A percentile compares a stretch with the other conserved stretches of the same genome.
These are phyloP conservation scores for Geotrichum candidum DNA, from an alignment of 1,139 yeast species.

Conservation along the genomic window DNA sequence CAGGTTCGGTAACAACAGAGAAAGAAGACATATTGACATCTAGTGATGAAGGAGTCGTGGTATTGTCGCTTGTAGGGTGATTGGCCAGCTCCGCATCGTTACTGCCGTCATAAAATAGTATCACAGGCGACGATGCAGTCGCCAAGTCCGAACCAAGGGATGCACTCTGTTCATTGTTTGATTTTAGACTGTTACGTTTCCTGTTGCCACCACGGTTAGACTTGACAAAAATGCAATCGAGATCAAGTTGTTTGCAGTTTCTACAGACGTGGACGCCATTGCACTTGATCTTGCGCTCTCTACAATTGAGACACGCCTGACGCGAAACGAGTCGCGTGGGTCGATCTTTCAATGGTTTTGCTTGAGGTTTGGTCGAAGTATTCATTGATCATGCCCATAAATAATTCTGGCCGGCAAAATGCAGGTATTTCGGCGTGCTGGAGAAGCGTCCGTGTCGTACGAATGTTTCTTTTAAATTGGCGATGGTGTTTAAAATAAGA, in stretches of 20 bases:
- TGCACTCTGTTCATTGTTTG: neutral
- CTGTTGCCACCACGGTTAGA: constrained; percentile 50
- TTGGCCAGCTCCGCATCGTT: neutral
- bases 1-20: too few relatives aligned
- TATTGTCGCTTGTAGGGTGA: neutral
- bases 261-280: constrained; percentile 50
- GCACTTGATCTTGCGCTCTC: constrained; percentile 59
- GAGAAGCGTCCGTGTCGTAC: neutral
- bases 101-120: neutral
- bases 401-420: neutral
- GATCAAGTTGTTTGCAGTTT: constrained; percentile 46
- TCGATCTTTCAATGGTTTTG: constrained; percentile 6
- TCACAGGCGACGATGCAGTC: neutral
- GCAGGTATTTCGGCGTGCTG: neutral
- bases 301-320: constrained; percentile 55
- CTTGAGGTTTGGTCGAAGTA: neutral
- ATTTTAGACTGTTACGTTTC: constrained; percentile 40
- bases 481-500: neutral
- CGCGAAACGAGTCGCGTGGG: constrained; percentile 47
- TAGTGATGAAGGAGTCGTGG: neutral
- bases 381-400: neutral
- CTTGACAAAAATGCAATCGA: constrained; percentile 53
- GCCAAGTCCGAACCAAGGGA: neutral
- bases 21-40: too few relatives aligned
- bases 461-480: neutral